Percentiles rank a stretch among this genome's conserved stretches.
Evolutionary conservation across 83 land plant species (phyloP).

Genomic region (Picea abies): DNA sequence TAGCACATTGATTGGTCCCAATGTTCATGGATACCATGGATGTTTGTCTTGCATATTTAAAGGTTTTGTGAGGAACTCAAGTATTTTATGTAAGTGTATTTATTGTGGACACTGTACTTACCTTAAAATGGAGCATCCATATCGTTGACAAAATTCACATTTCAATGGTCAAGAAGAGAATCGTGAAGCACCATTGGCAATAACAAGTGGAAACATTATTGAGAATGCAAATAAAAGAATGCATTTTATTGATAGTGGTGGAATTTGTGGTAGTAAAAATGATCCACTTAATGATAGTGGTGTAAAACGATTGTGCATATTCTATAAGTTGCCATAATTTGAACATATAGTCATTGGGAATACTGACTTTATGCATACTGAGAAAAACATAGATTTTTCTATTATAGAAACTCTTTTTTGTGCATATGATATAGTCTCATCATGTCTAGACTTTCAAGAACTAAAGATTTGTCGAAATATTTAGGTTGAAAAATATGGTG

Average conservation of each 20-base stretch:
- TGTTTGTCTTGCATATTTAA: neutral
- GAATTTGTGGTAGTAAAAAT: neutral
- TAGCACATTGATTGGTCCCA: neutral
- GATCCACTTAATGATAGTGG: neutral
- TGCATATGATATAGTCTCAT: too few relatives aligned
- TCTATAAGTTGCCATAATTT: too few relatives aligned
- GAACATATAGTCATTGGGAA: too few relatives aligned
- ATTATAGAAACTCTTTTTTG: too few relatives aligned
- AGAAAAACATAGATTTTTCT: too few relatives aligned
- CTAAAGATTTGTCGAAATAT: neutral
- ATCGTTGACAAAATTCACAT: neutral
- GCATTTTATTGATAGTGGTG: too few relatives aligned
- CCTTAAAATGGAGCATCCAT: neutral
- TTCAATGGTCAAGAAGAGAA: neutral
- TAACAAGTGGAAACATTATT: too few relatives aligned
- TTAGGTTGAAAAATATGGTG: neutral
- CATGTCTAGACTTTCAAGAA: too few relatives aligned
- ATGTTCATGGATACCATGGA: neutral
- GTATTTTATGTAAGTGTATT: neutral
- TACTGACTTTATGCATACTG: too few relatives aligned
- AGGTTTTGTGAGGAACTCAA: neutral
- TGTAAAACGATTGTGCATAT: neutral
- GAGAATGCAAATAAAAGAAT: too few relatives aligned
- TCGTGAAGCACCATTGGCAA: too few relatives aligned
- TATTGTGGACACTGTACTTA: neutral